Conservation (phyloP, 2,329 filamentous ascomycete species). For the Orbilia quercus region DNA sequence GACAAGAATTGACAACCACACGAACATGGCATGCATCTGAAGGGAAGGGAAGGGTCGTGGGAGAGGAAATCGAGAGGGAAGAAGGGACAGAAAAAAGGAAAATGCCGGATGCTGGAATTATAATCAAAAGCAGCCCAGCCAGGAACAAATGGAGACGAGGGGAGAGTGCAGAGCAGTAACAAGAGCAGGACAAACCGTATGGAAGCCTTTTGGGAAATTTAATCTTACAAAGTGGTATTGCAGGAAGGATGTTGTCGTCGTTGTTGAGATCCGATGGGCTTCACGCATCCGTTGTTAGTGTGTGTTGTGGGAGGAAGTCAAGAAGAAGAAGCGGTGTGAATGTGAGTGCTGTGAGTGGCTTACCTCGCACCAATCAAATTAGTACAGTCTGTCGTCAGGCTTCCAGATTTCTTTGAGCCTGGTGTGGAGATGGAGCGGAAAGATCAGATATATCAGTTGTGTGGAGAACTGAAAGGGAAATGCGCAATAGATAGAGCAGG, state of each 20-base stretch:
- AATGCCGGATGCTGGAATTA: constrained; percentile 37
- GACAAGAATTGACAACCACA: constrained; percentile 55
- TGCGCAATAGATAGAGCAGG: neutral
- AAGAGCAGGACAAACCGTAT: too few species aligned
- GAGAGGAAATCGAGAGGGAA: neutral
- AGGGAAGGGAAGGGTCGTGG: constrained; percentile 1
- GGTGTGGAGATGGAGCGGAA: too few species aligned
- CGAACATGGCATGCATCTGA: constrained; percentile 38
- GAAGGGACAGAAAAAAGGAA: constrained; percentile 25
- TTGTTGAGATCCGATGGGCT: too few species aligned
- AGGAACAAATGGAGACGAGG: neutral
- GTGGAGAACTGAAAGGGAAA: neutral
- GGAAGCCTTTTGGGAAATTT: too few species aligned
- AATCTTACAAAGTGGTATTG: too few species aligned
- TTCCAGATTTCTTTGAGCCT: neutral
- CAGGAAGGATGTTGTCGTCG: neutral
- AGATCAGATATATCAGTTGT: neutral
- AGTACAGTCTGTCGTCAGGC: constrained; percentile 7
- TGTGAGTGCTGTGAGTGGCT: too few species aligned
- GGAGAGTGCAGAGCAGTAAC: neutral
- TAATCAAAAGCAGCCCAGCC: constrained; percentile 8
- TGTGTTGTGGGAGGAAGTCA: constrained; percentile 10
- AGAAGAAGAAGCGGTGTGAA: too few species aligned
- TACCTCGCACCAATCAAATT: constrained; percentile 20
- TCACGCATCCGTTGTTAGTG: neutral